phyloP scores from a whole-genome alignment of 176 grass and related monocot genomes.

The Typha latifolia region DNA sequence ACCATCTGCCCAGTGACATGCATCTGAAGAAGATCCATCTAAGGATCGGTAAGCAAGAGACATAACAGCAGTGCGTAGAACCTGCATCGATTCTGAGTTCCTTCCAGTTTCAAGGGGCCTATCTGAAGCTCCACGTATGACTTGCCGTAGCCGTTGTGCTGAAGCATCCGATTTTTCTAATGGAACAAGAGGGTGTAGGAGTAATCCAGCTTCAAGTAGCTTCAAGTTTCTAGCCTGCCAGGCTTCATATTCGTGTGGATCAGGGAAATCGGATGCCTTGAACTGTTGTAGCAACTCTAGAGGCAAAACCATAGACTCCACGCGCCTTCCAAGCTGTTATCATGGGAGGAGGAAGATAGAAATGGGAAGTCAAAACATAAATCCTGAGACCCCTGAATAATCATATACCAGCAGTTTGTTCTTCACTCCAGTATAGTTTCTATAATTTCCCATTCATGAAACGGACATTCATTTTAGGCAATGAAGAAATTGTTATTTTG shows the following conservation, averaged over 20 bases:
- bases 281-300: slow-evolving; percentile 95
- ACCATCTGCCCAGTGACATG: slow-evolving; percentile 95
- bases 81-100: slow-evolving; percentile 90
- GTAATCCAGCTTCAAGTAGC: slow-evolving; percentile 80
- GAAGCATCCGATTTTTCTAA: slow-evolving; percentile 62
- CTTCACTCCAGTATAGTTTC: too few species aligned
- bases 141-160: slow-evolving; percentile 66
- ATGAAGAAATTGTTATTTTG: too few species aligned
- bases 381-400: background rate
- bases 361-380: background rate
- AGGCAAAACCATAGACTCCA: slow-evolving; percentile 80
- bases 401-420: background rate
- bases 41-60: slow-evolving; percentile 55
- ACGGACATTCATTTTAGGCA: too few species aligned
- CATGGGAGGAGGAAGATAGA: slow-evolving; percentile 12
- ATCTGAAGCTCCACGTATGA: slow-evolving; percentile 59
- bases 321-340: slow-evolving; percentile 68
- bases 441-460: too few species aligned
- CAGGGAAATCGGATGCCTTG: slow-evolving; percentile 80
- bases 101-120: slow-evolving; percentile 80
- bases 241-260: slow-evolving; percentile 63
- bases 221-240: slow-evolving; percentile 81
- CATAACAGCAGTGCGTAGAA: slow-evolving; percentile 66
- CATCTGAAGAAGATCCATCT: slow-evolving; percentile 81
- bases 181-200: slow-evolving; percentile 64